These are phyloP conservation scores for Dryadomyces quercivorus DNA, from an alignment of 2,329 filamentous ascomycete genomes.

Conservation along the genomic window DNA sequence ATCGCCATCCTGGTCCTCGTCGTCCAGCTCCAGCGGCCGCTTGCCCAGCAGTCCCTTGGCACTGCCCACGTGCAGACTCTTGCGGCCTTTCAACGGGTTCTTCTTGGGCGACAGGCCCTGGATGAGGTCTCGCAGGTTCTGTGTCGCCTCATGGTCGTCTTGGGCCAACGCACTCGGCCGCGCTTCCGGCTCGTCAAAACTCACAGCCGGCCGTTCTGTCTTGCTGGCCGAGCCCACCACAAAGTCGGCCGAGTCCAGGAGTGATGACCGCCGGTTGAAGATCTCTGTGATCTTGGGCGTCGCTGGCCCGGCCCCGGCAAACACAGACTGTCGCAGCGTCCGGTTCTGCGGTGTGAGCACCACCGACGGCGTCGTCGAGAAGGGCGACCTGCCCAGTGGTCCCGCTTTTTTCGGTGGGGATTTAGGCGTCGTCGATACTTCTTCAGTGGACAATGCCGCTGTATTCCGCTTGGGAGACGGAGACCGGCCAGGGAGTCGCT, in stretches of 20 bases:
- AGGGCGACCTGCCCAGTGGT: constrained; percentile 27
- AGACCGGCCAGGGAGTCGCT: constrained; percentile 12
- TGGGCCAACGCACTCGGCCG: constrained; percentile 44
- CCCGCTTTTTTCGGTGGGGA: constrained; percentile 15
- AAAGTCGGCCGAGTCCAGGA: constrained; percentile 57
- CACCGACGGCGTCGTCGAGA: constrained; percentile 50
- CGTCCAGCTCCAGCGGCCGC: constrained; percentile 58
- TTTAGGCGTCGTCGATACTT: constrained; percentile 19
- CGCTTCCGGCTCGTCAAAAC: constrained; percentile 48
- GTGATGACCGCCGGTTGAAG: constrained; percentile 58
- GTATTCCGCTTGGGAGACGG: constrained; percentile 15
- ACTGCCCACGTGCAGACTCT: constrained; percentile 66
- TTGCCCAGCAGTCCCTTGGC: constrained; percentile 64
- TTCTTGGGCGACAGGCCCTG: constrained; percentile 67
- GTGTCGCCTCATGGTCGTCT: constrained; percentile 48
- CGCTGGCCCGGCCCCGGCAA: constrained; percentile 56
- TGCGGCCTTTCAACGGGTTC: constrained; percentile 51
- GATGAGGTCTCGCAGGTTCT: constrained; percentile 66
- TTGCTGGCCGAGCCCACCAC: constrained; percentile 33
- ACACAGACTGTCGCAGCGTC: constrained; percentile 43
- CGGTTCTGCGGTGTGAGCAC: constrained; percentile 26
- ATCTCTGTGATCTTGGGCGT: constrained; percentile 63
- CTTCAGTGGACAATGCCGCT: constrained; percentile 11
- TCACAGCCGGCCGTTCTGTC: constrained; percentile 34
- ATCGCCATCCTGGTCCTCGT: constrained; percentile 29